These are phyloP conservation scores for Globisporangium acanthophoron DNA, from an alignment of 352 stramenopile species.

Conservation along the genomic window DNA sequence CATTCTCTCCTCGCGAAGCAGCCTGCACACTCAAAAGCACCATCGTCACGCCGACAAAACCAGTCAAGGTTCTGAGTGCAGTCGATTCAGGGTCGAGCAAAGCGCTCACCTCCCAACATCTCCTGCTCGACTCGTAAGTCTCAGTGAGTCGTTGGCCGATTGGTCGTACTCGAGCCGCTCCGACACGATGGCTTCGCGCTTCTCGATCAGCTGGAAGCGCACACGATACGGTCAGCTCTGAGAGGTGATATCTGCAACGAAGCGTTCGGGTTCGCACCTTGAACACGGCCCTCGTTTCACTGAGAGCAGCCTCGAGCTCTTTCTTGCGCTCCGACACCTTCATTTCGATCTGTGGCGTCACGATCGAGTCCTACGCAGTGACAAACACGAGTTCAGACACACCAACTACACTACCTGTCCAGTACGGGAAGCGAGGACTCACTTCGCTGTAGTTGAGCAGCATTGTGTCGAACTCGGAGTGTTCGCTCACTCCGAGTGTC, in stretches of 20 bases:
- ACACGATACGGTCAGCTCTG: background rate
- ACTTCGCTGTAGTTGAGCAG: conserved; percentile 13
- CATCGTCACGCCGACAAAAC: background rate
- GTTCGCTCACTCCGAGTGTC: conserved; percentile 7
- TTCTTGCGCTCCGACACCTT: conserved; percentile 27
- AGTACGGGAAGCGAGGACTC: background rate
- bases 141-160: conserved; percentile 10
- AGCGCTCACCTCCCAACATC: conserved; percentile 11
- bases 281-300: conserved; percentile 10
- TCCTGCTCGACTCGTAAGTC: conserved; percentile 17
- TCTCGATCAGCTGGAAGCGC: conserved; percentile 26
- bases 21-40: conserved; percentile 2
- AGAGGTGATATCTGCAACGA: background rate
- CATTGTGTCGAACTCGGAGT: conserved; percentile 15
- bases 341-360: conserved; percentile 25
- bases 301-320: conserved; percentile 23
- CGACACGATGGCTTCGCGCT: conserved; percentile 37
- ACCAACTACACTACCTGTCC: too few relatives aligned
- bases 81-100: background rate
- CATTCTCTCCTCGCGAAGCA: conserved; percentile 28
- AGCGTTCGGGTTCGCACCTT: conserved; percentile 7
- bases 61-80: background rate
- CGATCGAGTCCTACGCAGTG: conserved; percentile 13
- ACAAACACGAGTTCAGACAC: background rate
- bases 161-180: conserved; percentile 29